Evolutionary conservation across 208 protist genomes (phyloP).

Genomic region (Trypanosoma brucei): DNA sequence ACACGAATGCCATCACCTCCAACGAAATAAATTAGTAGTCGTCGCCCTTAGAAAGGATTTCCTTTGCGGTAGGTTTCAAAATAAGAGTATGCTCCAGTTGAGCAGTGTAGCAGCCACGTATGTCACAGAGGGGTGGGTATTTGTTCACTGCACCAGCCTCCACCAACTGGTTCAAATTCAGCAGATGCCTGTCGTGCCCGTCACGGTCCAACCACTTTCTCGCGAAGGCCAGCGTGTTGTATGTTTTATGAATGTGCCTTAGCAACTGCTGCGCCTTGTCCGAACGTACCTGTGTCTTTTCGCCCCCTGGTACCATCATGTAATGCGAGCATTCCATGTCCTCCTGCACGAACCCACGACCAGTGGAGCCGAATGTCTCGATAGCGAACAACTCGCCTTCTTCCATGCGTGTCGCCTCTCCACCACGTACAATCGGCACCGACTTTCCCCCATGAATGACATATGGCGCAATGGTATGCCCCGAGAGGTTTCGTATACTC

Average conservation of each 20-base stretch:
- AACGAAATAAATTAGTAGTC: conserved; percentile 85
- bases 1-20: too few relatives aligned
- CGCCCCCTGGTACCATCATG: conserved; percentile 92
- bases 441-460: conserved; percentile 98
- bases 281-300: conserved; percentile 56
- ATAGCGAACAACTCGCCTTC: conserved; percentile 99
- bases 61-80: conserved; percentile 94
- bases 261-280: conserved; percentile 91
- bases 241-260: conserved; percentile 89
- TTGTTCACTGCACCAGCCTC: conserved; percentile 89
- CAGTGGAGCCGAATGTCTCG: conserved; percentile 99
- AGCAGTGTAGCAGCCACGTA: conserved; percentile 95
- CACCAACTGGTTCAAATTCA: conserved; percentile 82
- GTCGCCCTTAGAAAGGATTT: conserved; percentile 93
- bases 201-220: conserved; percentile 95
- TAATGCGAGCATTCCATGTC: conserved; percentile 98
- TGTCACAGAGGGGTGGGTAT: conserved; percentile 97
- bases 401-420: conserved; percentile 93
- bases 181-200: conserved; percentile 89
- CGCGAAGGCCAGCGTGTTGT: conserved; percentile 97
- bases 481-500: conserved; percentile 97
- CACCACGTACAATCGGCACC: conserved; percentile 97
- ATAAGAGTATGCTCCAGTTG: conserved; percentile 98
- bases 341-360: conserved; percentile 92
- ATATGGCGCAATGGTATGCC: conserved; percentile 97